Percentiles rank a stretch among this genome's conserved stretches.
Conservation (phyloP, 2,329 filamentous ascomycete species). For the Trichoderma harzianum region DNA sequence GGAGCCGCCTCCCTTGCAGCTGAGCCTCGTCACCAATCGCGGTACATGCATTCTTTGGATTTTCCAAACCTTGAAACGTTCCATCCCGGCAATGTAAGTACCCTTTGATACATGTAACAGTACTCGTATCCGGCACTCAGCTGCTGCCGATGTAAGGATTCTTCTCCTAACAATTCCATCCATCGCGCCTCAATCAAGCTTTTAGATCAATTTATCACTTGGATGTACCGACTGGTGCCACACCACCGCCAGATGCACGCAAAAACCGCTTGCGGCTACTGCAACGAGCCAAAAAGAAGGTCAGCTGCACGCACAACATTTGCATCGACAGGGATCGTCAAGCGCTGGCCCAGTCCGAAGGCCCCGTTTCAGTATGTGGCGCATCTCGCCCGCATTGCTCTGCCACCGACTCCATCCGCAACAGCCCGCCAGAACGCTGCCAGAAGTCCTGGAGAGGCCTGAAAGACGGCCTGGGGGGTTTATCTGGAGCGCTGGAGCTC, state of each 20-base stretch:
- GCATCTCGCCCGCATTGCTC: constrained; percentile 4
- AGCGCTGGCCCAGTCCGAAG: background rate
- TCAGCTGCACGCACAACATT: constrained; percentile 25
- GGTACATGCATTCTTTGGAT: background rate
- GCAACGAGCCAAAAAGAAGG: constrained; percentile 19
- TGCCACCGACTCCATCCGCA: background rate
- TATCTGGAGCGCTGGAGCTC: background rate
- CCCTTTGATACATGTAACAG: background rate
- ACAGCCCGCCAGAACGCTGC: background rate
- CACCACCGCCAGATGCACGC: background rate
- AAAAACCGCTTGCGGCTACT: constrained; percentile 16
- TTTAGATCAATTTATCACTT: background rate
- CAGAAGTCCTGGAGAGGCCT: background rate
- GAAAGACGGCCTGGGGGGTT: background rate
- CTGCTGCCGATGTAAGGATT: background rate
- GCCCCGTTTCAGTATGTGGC: background rate
- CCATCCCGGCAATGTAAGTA: background rate
- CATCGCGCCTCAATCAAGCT: background rate
- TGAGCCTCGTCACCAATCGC: background rate
- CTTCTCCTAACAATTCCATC: background rate
- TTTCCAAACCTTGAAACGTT: background rate
- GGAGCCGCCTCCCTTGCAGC: background rate
- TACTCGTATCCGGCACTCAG: background rate
- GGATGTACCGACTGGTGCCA: background rate
- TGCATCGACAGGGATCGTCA: constrained; percentile 15